Base-by-base conservation (phyloP, 495 filamentous ascomycete species). In the Daldinia bambusicola region DNA sequence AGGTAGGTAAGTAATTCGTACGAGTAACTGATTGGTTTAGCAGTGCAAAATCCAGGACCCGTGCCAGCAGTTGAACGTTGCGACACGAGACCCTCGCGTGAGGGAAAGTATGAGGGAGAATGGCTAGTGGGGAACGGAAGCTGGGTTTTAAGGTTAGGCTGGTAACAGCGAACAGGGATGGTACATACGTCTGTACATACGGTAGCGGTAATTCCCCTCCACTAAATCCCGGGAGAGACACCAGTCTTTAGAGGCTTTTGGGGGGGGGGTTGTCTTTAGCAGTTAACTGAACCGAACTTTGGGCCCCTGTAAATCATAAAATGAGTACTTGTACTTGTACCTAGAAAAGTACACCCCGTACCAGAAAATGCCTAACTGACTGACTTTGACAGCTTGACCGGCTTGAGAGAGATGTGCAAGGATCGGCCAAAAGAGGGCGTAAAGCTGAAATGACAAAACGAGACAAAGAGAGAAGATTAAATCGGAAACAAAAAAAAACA, bases 101-200 rank as follows among this genome's bases (percentile, higher is more conserved):
- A 74, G 65, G 66, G 66, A 68, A 38, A 38, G 43, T 48, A 48
- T 72, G 73, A 74, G 61, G 66, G 63, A 45, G 64, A 69, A 66
- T 71, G 72, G 69, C 66, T 72, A 63, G 72, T 77, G 75, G 75
- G 55, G 75, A 72, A 71, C 61, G 70, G 70, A 73, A 72, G 65
- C 67, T 67, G 51, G 71, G 67, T 58, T 55, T 74, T 75, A 62
- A 68, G 67, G 71, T 72, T 72, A 68, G 65, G 64, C 64, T 72
- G 65, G 64, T 68, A 70, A 59, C 53, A 74, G 30, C 36, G 40
- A 48, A 32, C 71, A 70, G 45, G 71, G 71, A 74, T 73, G 56
- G 45, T 45, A 60, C 56, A 43, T 60, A 60, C 22, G 36, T 58
- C 26, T 20, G 34, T 32, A 43, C 37, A 60, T 65, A 73, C 70